Evolutionary conservation across 257 asterid species (phyloP).

Genomic region (Solanum pimpinellifolium): DNA sequence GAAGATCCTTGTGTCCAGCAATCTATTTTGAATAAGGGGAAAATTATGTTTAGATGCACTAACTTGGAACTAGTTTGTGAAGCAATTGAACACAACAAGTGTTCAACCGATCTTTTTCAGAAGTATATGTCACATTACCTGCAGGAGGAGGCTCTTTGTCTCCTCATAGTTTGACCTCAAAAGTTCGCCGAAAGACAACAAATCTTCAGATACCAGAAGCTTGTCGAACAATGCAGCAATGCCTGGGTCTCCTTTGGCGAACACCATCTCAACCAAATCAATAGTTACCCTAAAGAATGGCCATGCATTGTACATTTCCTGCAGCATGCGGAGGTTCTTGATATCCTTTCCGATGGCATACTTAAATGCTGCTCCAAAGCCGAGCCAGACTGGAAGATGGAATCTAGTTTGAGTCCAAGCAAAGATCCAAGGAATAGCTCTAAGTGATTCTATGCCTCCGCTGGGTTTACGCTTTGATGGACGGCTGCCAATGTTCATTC

Average conservation of each 20-base stretch:
- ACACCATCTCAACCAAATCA: constrained; percentile 47
- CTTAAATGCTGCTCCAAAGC: constrained; percentile 44
- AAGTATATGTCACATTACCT: constrained; percentile 14
- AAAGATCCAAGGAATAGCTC: constrained; percentile 55
- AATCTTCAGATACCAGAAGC: constrained; percentile 40
- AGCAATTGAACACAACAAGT: background rate
- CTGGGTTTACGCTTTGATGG: constrained; percentile 47
- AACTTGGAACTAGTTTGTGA: background rate
- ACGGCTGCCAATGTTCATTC: constrained; percentile 52
- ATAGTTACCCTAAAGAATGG: constrained; percentile 48
- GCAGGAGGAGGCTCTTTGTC: constrained; percentile 28
- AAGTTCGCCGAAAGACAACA: constrained; percentile 27
- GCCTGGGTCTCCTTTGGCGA: constrained; percentile 45
- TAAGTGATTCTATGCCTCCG: constrained; percentile 47
- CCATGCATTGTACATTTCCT: constrained; percentile 43
- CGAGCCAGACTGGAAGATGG: constrained; percentile 56
- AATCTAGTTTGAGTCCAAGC: constrained; percentile 58
- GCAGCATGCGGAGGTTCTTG: constrained; percentile 29
- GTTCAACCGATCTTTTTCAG: background rate
- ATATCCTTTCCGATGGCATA: constrained; percentile 29
- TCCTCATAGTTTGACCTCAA: constrained; percentile 28
- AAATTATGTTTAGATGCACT: background rate
- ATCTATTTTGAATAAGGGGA: constrained; percentile 2
- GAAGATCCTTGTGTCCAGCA: constrained; percentile 42
- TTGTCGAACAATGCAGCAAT: constrained; percentile 38